Evolutionary conservation across 2,329 filamentous ascomycete species (phyloP), one percentile per base, ranked within the genome.

Genomic region (Clarireedia monteithiana): DNA sequence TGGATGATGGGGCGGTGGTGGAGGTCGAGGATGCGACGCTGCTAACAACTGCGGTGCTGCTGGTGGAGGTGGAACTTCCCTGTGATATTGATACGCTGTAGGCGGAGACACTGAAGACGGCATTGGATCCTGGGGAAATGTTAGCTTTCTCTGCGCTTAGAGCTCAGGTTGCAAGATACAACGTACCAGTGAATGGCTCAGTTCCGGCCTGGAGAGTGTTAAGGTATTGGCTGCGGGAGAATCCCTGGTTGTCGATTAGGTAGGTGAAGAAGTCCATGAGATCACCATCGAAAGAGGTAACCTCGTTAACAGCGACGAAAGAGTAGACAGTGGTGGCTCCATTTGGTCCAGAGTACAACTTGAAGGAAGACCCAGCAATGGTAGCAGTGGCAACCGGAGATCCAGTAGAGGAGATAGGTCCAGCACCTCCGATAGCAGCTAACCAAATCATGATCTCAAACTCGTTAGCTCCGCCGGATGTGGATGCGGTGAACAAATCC

Each of bases 391-490:
- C 79, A 60, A 84, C 73, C 4, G 79, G 63, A 17, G 71, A 72
- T 49, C 81, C 80, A 30, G 74, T 77, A 57, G 71, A 69, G 49
- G 75, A 77, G 63, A 85, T 82, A 24, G 81, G 79, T 5, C 80
- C 80, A 2, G 79, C 80, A 50, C 77, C 77, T 27, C 78, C 80
- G 39, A 83, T 69, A 30, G 78, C 79, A 3, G 72, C 75, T 17
- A 82, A 70, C 83, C 83, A 86, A 61, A 86, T 75, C 83, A 86
- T 86, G 63, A 86, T 73, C 69, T 86, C 83, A 63, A 81, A 84
- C 63, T 80, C 73, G 20, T 75, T 66, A 45, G 73, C 74, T 36
- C 70, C 69, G 1, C 77, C 73, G 20, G 73, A 72, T 44, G 76
- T 73, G 26, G 68, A 64, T 7, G 72, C 71, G 15, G 81, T 82